A percentile compares a stretch with the other conserved stretches of the same genome.
Evolutionary conservation across 768 basidiomycete species (phyloP).

Genomic region (Suillus subaureus): DNA sequence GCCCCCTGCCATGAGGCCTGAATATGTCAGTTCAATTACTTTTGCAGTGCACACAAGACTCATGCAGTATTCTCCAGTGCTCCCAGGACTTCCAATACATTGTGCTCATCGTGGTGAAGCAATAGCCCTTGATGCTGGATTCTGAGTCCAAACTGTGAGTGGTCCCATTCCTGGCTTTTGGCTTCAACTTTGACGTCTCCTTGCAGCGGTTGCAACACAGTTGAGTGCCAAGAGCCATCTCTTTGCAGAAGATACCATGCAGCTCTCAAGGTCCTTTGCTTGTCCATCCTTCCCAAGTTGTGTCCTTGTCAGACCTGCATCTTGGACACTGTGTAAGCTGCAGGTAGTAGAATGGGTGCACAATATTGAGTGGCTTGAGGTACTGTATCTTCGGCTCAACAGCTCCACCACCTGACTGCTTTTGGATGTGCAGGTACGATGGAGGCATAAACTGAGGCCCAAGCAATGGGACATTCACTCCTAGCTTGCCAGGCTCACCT

Average conservation of each 20-base stretch:
- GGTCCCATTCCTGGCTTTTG: too few species aligned
- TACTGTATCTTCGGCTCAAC: conserved; percentile 20
- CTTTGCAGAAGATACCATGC: conserved; percentile 8
- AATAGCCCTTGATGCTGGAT: too few species aligned
- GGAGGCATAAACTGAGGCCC: conserved; percentile 27
- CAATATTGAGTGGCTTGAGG: conserved; percentile 11
- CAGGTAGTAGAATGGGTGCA: conserved; percentile 16
- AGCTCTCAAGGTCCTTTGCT: conserved; percentile 6
- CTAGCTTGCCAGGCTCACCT: conserved; percentile 4
- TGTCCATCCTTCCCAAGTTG: conserved; percentile 9
- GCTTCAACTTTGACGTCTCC: too few species aligned
- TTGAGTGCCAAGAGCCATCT: not conserved
- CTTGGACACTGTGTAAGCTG: not conserved
- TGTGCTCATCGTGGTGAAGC: too few species aligned
- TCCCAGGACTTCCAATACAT: too few species aligned
- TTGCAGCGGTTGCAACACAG: not conserved
- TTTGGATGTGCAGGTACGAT: conserved; percentile 14
- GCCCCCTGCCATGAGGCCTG: too few species aligned
- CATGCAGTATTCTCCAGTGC: too few species aligned
- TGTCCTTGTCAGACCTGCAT: not conserved
- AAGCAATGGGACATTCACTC: conserved; percentile 16
- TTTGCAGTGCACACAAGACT: too few species aligned
- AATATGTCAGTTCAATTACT: too few species aligned
- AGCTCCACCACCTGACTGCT: conserved; percentile 7
- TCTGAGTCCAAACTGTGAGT: too few species aligned